A percentile compares a stretch with the other conserved stretches of the same genome.
phyloP scores from a whole-genome alignment of 495 filamentous ascomycete species.

The Aspergillus biplanus region DNA sequence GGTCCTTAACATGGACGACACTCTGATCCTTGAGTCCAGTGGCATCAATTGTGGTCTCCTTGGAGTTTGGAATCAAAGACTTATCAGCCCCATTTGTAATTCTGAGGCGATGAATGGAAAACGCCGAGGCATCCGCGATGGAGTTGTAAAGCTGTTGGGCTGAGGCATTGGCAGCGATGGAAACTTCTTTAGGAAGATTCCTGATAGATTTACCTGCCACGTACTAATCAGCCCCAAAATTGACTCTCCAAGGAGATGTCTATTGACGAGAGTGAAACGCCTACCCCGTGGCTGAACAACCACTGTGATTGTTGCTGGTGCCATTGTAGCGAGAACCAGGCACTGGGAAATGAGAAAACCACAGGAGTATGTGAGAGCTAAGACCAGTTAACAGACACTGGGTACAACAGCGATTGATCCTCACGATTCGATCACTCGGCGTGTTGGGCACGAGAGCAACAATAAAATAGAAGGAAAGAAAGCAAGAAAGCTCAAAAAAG shows the following conservation, averaged over 20 bases:
- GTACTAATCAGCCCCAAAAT: slow-evolving; percentile 5
- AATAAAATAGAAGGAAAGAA: neutral
- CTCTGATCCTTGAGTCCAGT: slow-evolving; percentile 68
- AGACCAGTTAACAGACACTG: neutral
- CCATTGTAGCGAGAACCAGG: slow-evolving; percentile 28
- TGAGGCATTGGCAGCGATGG: slow-evolving; percentile 60
- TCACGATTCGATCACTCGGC: neutral
- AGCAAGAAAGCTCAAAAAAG: neutral
- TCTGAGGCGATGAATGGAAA: slow-evolving; percentile 63
- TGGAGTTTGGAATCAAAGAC: slow-evolving; percentile 68
- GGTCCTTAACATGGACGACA: slow-evolving; percentile 87
- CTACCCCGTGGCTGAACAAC: slow-evolving; percentile 47
- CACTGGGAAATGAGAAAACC: neutral
- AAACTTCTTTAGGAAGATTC: slow-evolving; percentile 69
- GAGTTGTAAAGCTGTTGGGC: slow-evolving; percentile 65
- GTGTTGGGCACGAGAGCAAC: neutral
- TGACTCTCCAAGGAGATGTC: neutral
- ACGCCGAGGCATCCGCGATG: slow-evolving; percentile 56
- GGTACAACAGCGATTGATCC: neutral
- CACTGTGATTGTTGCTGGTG: slow-evolving; percentile 39
- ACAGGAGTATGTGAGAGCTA: neutral
- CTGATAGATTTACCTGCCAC: slow-evolving; percentile 63
- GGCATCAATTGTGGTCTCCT: slow-evolving; percentile 63
- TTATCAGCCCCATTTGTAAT: slow-evolving; percentile 75
- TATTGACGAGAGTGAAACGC: slow-evolving; percentile 10